Base-by-base conservation (phyloP, 208 protist species). In the Strigomonas culicis region DNA sequence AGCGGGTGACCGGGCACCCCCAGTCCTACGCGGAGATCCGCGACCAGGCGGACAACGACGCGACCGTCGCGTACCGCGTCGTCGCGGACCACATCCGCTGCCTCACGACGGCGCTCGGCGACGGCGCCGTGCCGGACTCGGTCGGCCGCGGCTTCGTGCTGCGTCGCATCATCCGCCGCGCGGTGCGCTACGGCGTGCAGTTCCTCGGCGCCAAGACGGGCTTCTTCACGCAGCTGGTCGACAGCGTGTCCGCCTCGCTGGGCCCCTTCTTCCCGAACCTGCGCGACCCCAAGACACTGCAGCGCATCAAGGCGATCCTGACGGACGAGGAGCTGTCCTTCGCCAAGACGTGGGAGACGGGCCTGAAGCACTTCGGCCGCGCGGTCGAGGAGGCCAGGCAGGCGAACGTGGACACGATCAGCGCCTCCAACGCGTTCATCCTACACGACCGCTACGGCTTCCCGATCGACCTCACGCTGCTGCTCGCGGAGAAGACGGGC, bases 31-130 rank as follows among this genome's bases (percentile, higher is more conserved):
- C 63, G 19, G 90, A 80, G 70, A 81, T 88, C 59, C 71, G 88
- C 41, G 82, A 94, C 24, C 79, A 98, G 24, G 0, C 47, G 10
- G 80, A 96, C 65, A 82, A 72, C 49, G 93, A 98, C 57, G 79
- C 93, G 21, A 93, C 97, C 57, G 97, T 98, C 55, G 98, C 98
- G 19, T 99, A 99, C 78, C 96, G 98, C 60, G 98, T 99, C 7
- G 88, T 99, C 49, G 98, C 98, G n/a, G 98, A 99, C 79, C 98
- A 99, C 84, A 99, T 99, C 69, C 98, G 98, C 68, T 99, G 98
- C 49, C 86, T 99, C 24, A 96, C 89, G 41, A 91, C 99, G 55
- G 95, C 98, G 6, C 86, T 99, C 47, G 83, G 94, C 43, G 98
- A 99, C 76, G 98, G 98, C 63, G 98, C 97, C 8, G 82, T 97